Percentiles rank a stretch among this genome's conserved stretches.
phyloP scores from a whole-genome alignment of 495 filamentous ascomycete species.

The Neurospora sp. region DNA sequence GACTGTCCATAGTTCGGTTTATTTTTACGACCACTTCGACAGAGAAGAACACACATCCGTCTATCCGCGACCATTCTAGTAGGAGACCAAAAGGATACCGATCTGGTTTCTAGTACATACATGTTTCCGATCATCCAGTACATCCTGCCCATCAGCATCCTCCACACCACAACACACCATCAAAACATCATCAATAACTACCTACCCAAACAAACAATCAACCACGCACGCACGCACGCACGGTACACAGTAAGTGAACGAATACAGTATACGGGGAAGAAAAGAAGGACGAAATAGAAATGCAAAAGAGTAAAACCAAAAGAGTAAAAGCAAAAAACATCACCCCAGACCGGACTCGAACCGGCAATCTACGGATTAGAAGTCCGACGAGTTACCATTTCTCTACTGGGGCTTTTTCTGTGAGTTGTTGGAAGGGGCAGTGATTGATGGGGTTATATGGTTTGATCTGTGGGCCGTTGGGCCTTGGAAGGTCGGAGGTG shows the following conservation, averaged over 20 bases:
- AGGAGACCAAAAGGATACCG: no score
- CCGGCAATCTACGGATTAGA: background rate
- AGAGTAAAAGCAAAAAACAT: constrained; percentile 8
- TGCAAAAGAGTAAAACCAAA: background rate
- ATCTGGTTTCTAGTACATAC: no score
- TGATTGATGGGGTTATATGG: background rate
- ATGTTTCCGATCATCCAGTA: no score
- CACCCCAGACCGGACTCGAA: constrained; percentile 8
- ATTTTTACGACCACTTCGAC: no score
- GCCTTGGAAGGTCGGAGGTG: background rate
- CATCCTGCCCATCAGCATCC: no score
- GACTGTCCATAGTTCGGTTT: no score
- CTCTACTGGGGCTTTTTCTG: constrained; percentile 13
- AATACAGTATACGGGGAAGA: no score
- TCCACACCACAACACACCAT: no score
- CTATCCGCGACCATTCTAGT: no score
- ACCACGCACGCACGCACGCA: background rate
- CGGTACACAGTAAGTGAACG: no score
- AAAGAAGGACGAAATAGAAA: background rate
- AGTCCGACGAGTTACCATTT: constrained; percentile 28
- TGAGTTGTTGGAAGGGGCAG: background rate
- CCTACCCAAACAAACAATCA: background rate
- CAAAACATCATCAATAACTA: no score
- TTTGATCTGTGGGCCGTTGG: background rate
- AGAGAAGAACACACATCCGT: no score